These are phyloP conservation scores for Brassica juncea DNA, from an alignment of 345 rosid genomes.

Conservation along the genomic window DNA sequence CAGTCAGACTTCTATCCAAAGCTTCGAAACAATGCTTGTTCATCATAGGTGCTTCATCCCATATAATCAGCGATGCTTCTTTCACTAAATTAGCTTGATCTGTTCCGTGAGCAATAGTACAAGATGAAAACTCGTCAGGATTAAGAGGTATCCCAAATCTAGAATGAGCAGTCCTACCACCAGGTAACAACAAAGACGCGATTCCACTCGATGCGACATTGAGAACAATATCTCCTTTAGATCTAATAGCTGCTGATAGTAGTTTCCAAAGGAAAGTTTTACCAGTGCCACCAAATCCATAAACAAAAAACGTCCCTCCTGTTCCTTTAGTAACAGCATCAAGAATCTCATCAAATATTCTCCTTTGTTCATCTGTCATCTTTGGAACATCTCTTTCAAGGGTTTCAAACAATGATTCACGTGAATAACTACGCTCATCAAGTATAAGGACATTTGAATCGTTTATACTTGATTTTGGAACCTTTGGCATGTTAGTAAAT, in stretches of 20 bases:
- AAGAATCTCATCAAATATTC: neutral
- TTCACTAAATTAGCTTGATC: neutral
- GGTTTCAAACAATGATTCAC: neutral
- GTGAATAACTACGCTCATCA: neutral
- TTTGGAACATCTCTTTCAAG: neutral
- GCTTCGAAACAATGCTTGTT: neutral
- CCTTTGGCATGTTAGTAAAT: neutral
- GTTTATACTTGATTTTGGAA: neutral
- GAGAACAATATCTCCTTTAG: neutral
- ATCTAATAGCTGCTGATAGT: neutral
- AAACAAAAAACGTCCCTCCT: neutral
- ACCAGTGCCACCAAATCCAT: neutral
- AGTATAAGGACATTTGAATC: neutral
- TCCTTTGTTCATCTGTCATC: neutral
- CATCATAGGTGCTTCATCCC: neutral
- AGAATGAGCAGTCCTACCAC: neutral
- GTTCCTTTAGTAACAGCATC: neutral
- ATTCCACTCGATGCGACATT: neutral
- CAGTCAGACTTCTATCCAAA: neutral
- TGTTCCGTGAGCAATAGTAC: neutral
- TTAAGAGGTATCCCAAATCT: neutral
- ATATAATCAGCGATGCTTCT: neutral
- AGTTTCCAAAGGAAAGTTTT: neutral
- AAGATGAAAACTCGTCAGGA: neutral
- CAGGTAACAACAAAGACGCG: neutral